phyloP scores from a whole-genome alignment of 2,329 filamentous ascomycete species.

The Aspergillus uvarum region DNA sequence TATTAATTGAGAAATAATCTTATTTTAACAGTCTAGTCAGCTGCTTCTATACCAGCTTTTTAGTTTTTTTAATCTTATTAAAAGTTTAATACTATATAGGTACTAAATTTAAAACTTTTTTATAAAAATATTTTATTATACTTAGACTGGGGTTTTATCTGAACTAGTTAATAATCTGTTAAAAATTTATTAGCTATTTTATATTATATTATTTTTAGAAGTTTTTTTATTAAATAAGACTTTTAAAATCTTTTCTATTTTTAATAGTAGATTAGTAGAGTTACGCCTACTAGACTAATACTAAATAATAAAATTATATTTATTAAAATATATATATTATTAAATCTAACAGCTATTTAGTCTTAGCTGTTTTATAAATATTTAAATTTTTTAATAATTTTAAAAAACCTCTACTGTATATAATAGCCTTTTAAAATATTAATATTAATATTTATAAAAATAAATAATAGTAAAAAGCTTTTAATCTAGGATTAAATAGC shows the following conservation, averaged over 20 bases:
- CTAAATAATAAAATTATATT: not conserved
- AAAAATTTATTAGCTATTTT: not conserved
- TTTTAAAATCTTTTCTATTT: not conserved
- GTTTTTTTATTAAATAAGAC: too few species aligned
- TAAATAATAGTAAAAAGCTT: too few species aligned
- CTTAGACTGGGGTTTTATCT: not conserved
- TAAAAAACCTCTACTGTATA: too few species aligned
- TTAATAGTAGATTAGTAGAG: not conserved
- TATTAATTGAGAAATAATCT: not conserved
- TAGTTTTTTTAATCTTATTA: not conserved
- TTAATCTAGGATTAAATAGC: too few species aligned
- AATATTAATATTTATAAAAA: not conserved
- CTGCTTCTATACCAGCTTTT: not conserved
- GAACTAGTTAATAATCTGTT: not conserved
- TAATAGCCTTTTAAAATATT: too few species aligned
- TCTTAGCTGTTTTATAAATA: not conserved
- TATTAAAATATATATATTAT: not conserved
- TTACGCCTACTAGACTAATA: not conserved
- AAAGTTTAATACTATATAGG: not conserved
- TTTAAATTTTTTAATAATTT: too few species aligned
- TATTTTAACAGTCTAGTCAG: not conserved
- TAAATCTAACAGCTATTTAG: not conserved
- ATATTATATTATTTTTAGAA: not conserved
- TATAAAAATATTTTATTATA: not conserved
- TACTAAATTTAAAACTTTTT: not conserved